Evolutionary conservation across 176 grass and related monocot species (phyloP).

Genomic region (Panicum miliaceum): DNA sequence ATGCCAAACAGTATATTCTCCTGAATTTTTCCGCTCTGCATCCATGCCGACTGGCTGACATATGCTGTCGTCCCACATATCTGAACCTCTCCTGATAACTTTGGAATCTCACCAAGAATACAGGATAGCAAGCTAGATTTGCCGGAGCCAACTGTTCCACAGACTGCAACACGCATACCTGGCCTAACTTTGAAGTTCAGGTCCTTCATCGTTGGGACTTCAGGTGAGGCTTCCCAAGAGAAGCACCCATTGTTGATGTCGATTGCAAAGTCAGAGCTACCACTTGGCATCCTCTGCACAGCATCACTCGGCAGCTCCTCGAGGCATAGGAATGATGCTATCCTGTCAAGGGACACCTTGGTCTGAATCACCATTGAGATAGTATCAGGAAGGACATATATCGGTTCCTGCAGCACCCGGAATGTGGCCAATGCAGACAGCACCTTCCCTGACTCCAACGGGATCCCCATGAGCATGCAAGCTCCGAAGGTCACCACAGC

Average conservation of each 20-base stretch:
- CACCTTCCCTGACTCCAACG: constrained; percentile 55
- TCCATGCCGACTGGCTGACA: constrained; percentile 45
- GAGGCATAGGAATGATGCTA: constrained; percentile 51
- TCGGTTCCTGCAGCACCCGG: constrained; percentile 51
- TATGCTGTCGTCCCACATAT: neutral
- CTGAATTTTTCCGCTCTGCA: constrained; percentile 41
- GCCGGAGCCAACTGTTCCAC: constrained; percentile 13
- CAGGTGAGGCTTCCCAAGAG: constrained; percentile 45
- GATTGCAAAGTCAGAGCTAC: constrained; percentile 49
- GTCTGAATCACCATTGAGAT: constrained; percentile 52
- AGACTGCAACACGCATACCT: neutral
- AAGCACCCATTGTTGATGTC: constrained; percentile 46
- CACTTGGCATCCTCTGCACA: constrained; percentile 44
- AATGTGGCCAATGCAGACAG: constrained; percentile 55
- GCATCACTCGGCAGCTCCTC: constrained; percentile 49
- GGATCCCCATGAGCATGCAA: constrained; percentile 50
- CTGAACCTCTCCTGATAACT: constrained; percentile 31
- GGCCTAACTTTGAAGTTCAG: constrained; percentile 50
- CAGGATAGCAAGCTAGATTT: constrained; percentile 11
- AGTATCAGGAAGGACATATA: constrained; percentile 49
- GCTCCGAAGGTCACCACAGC: constrained; percentile 71
- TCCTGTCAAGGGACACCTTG: constrained; percentile 62
- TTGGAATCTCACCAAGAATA: constrained; percentile 45
- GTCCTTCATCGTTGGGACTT: constrained; percentile 44
- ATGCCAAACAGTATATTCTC: constrained; percentile 15